Base-by-base conservation (phyloP, 176 grass and related monocot species). In the Hordeum marinum region DNA sequence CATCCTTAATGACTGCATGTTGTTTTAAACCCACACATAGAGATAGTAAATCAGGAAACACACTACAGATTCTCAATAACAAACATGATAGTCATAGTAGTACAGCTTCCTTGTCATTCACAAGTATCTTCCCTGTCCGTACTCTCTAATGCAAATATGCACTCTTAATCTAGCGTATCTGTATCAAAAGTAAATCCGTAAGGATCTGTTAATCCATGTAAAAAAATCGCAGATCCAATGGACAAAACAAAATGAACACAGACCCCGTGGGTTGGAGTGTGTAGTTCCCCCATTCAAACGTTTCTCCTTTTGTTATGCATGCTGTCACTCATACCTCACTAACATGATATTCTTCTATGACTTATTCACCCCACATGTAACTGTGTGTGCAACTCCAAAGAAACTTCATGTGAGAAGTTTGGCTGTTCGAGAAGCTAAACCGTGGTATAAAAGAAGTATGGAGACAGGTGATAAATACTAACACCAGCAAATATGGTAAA, bases 151-250 rank as follows among this genome's bases (percentile, higher is more conserved):
- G 39, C 1, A 13, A 59, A 34, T 42, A 46, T 46, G 26, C 15
- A 36, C 11, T 54, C 12, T 52, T 77, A 46, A 21, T 27, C 42
- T 63, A 85, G 78, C 52, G 48, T 75, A 82, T 70, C 5, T 72
- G 3, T 41, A 6, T 75, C 39, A 46, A 18, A 63, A 43, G 72
- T 57, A 82, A 87, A 80, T 79, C 35, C 23, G 24, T 77, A 83
- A 46, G 39, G 24, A 39, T 54, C 6, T 71, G 31, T 62, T 23
- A 60, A 85, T 24, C 59, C 37, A 82, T 70, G 70, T 75, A 24
- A 8, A 58, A 58, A 25, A 60, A 27, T 55, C 29, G 32, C 10
- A 85, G 63, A 63, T n/a, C 24, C 23, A 58, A 77, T 34, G 2
- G 32, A 32, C 4, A 12, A 65, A 62, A 18, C 39, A 76, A 73